These are phyloP conservation scores for Pestalotiopsis sp. DNA, from an alignment of 2,329 filamentous ascomycete species.

Conservation along the genomic window DNA sequence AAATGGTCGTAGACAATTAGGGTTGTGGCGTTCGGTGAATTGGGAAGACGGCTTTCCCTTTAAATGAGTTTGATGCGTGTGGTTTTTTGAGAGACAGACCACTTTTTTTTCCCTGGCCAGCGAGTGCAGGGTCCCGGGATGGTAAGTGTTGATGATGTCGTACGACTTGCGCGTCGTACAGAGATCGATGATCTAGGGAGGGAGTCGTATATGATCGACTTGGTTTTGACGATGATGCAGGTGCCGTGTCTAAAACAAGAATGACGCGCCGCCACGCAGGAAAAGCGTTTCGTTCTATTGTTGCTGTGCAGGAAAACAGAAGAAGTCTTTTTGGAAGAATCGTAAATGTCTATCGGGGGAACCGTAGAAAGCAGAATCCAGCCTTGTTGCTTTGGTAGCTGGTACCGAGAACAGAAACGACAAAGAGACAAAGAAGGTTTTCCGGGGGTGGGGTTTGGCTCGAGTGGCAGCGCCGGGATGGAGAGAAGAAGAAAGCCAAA, in stretches of 20 bases:
- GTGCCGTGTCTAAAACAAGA: too few species aligned
- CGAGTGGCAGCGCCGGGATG: background rate
- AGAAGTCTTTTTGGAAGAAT: background rate
- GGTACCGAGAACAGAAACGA: background rate
- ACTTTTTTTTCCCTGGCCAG: background rate
- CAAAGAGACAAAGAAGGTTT: background rate
- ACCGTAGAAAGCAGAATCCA: background rate
- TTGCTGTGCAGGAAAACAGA: background rate
- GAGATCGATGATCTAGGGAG: background rate
- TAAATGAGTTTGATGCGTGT: background rate
- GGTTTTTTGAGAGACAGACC: background rate
- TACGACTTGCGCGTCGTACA: background rate
- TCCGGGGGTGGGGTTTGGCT: background rate
- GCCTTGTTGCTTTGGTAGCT: background rate
- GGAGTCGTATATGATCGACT: background rate
- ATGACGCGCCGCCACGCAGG: too few species aligned
- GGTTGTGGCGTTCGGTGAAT: background rate
- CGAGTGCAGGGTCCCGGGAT: background rate
- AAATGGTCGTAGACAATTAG: background rate
- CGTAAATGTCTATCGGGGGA: background rate
- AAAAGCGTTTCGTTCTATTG: background rate
- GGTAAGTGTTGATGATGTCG: background rate
- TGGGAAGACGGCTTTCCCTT: background rate
- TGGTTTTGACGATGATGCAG: background rate
- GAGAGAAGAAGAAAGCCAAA: background rate